phyloP scores from a whole-genome alignment of 148 eudicot genomes.

The Rhododendron vialii region DNA sequence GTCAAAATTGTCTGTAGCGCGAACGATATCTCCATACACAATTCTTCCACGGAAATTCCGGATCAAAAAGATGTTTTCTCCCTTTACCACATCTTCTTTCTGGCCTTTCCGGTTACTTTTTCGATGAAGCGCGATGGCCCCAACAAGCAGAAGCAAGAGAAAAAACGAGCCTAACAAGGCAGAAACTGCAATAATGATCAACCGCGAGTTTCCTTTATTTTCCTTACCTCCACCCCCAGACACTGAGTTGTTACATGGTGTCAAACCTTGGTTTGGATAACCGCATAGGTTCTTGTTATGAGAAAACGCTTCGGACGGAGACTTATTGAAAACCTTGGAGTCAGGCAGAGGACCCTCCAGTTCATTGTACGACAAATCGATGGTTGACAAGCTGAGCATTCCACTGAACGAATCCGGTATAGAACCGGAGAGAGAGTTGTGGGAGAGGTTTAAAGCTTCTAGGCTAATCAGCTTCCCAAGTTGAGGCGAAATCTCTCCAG shows the following conservation, averaged over 20 bases:
- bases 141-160: neutral
- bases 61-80: neutral
- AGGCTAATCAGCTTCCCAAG: constrained; percentile 14
- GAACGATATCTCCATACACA: constrained; percentile 17
- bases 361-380: constrained; percentile 29
- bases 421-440: constrained; percentile 22
- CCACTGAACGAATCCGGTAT: constrained; percentile 19
- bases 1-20: constrained; percentile 24
- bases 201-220: neutral
- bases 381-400: constrained; percentile 15
- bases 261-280: constrained; percentile 11
- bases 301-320: constrained; percentile 8
- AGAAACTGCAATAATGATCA: neutral
- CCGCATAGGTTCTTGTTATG: constrained; percentile 24
- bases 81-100: neutral
- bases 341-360: constrained; percentile 31
- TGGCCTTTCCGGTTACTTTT: neutral
- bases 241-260: neutral
- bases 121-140: neutral
- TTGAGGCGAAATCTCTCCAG: constrained; percentile 12
- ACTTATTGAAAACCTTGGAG: constrained; percentile 6
- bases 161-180: neutral
- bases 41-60: constrained; percentile 18
- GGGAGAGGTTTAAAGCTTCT: constrained; percentile 26
- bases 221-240: neutral